Base-by-base conservation (phyloP, 192 early-diverging fungal genomes). In the Coemansia sp. region DNA sequence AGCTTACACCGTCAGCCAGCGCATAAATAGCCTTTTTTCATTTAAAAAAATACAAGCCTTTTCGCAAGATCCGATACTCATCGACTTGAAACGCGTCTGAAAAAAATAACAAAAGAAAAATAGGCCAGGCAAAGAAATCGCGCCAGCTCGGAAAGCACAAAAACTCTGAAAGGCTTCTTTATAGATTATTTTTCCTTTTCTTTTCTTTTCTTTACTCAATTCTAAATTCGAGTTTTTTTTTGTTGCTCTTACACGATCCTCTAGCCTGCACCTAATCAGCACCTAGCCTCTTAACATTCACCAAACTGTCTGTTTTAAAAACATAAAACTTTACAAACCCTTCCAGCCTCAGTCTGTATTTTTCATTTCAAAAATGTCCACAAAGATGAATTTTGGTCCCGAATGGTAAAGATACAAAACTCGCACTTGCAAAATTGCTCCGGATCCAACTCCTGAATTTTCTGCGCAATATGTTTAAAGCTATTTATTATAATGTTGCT, bases 301-400 rank as follows among this genome's bases (percentile, higher is more conserved):
- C 20, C 51, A 50, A 17, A 22, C 49, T 16, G 16, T 12, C 22
- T 17, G 49, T 22, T 20, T 50, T 6, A 36, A 36, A 6, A 36
- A 36, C 34, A 8, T 6, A 6, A 36, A 36, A 36, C 16, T 11
- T 45, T 45, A 14, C 42, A 45, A 45, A 3, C 8, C 8, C 8
- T 16, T 7, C 36, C 42, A 2, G 11, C 3, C 8, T 11, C 42
- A 14, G 42, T 14, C 12, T 45, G 2, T 45, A 3, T 7, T 14
- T 45, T 45, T 45, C 12, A 33, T 32, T 16, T 56, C 30, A 30
- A 66, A 66, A 67, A 80, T 75, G 77, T 66, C 77, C 36, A 73
- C 79, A 66, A 78, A 78, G 67, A 89, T 92, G 89, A 92, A 92
- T 83, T 92, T 92, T 77, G 89, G 90, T 67, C 89, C 90, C 36